A percentile compares a stretch with the other conserved stretches of the same genome.
These are phyloP conservation scores for Purshia tridentata DNA, from an alignment of 306 rosid genomes.

Conservation along the genomic window DNA sequence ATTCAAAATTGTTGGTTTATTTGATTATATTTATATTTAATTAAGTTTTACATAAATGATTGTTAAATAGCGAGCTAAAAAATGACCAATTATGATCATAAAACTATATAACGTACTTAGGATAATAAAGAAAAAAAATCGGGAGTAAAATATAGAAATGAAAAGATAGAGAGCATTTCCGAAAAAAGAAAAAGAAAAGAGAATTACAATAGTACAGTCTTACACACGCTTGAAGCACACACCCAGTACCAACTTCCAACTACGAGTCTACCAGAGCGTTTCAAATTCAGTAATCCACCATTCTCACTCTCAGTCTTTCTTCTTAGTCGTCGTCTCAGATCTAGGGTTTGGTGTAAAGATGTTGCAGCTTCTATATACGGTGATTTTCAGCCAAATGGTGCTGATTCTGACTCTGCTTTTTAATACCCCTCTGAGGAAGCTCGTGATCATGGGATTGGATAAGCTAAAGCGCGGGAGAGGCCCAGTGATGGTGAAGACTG, in stretches of 20 bases:
- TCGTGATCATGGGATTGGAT: conserved; percentile 65
- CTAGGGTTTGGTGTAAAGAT: conserved; percentile 35
- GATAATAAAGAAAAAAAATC: too few species aligned
- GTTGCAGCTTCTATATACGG: conserved; percentile 72
- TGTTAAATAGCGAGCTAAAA: too few species aligned
- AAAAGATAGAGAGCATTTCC: too few species aligned
- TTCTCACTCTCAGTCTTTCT: not conserved
- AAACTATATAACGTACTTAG: too few species aligned
- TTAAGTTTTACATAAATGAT: too few species aligned
- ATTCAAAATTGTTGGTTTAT: too few species aligned
- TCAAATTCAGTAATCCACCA: not conserved
- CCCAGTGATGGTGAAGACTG: conserved; percentile 67
- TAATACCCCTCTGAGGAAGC: conserved; percentile 80
- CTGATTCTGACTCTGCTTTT: conserved; percentile 64
- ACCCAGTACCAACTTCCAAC: not conserved
- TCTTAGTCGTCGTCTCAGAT: not conserved
- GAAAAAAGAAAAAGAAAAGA: too few species aligned
- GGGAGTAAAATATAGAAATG: too few species aligned
- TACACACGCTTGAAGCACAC: too few species aligned
- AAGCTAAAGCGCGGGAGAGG: conserved; percentile 84
- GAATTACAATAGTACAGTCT: too few species aligned
- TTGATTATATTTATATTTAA: too few species aligned
- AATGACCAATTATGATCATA: too few species aligned
- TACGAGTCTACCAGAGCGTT: not conserved
- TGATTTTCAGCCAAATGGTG: conserved; percentile 57